Evolutionary conservation across 228 moss, liverwort and hornwort species (phyloP).

Genomic region (Sphagnum magellanicum): DNA sequence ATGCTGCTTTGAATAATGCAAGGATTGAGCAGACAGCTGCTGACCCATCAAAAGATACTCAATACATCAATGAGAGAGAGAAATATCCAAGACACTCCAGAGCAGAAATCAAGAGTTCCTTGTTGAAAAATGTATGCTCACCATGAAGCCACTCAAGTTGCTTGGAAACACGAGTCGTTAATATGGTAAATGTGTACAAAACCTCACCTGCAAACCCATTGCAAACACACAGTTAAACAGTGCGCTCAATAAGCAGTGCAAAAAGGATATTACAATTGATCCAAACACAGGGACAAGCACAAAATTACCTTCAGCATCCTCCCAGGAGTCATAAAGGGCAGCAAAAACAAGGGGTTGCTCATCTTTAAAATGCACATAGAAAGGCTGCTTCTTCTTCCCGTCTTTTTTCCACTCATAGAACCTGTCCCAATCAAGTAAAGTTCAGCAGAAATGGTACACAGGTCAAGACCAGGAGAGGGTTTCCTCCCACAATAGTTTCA

Average conservation of each 20-base stretch:
- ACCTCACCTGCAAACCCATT: constrained; percentile 34
- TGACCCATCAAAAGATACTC: no score
- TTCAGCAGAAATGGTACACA: not conserved
- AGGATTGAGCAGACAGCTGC: no score
- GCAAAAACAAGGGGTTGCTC: constrained; percentile 77
- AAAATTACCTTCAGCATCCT: constrained; percentile 64
- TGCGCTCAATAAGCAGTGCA: not conserved
- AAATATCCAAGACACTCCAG: no score
- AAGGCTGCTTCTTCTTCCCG: constrained; percentile 90
- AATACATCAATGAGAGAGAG: no score
- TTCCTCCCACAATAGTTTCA: no score
- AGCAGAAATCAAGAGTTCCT: not conserved
- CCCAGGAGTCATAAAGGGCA: constrained; percentile 90
- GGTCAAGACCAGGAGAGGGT: not conserved
- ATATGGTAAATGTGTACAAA: constrained; percentile 74
- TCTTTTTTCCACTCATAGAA: constrained; percentile 99
- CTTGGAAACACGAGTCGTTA: constrained; percentile 85
- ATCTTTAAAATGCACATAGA: constrained; percentile 77
- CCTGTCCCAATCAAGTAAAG: constrained; percentile 19
- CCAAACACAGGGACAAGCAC: not conserved
- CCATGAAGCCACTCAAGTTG: constrained; percentile 97
- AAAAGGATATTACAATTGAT: not conserved
- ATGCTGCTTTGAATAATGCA: not conserved
- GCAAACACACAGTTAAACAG: not conserved
- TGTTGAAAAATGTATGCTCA: constrained; percentile 12